Evolutionary conservation across 805 yeast species (phyloP), one percentile per base, ranked within the genome.

Genomic region (Blastobotrys chiropterorum): DNA sequence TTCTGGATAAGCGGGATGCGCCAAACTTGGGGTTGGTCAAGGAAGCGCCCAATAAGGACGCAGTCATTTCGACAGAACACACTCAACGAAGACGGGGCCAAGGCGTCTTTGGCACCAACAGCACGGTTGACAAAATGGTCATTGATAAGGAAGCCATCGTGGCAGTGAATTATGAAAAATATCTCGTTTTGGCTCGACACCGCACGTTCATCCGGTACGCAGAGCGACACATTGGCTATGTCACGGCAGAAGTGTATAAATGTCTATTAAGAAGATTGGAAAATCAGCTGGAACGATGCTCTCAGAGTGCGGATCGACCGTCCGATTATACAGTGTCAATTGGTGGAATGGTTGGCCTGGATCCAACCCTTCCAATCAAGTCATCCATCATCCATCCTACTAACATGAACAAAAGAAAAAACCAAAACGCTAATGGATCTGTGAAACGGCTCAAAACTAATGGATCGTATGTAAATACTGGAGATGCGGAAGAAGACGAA

Each of bases 241-340:
- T 85, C 1, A 74, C 95, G 0, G 75, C 94, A 0, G 67, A 73
- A 44, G 75, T 94, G 8, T 92, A 86, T 63, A 72, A 73, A 45
- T 66, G 74, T 8, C 80, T 83, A 2, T 74, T 94, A 52, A 58
- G 67, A 15, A 62, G 76, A 40, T 72, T 86, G 16, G 97, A 89
- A 64, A 74, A 54, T 71, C 56, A 71, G 70, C 47, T 77, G 2
- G 59, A 61, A 31, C 55, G 65, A 7, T 69, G 73, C 46, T 43
- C 55, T 2, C 68, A 70, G 31, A 59, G 62, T 11, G 53, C 53
- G 11, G 63, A 62, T 3, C 49, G 65, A 16, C 61, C 60, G 13
- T 62, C 59, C 7, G 62, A 64, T 19, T 59, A 61, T 44, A 67
- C 62, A 40, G 54, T 72, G 20, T 56, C 68, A 13, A 73, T 74